Conservation (phyloP, 176 grass and related monocot species). For the Carex littledalei region DNA sequence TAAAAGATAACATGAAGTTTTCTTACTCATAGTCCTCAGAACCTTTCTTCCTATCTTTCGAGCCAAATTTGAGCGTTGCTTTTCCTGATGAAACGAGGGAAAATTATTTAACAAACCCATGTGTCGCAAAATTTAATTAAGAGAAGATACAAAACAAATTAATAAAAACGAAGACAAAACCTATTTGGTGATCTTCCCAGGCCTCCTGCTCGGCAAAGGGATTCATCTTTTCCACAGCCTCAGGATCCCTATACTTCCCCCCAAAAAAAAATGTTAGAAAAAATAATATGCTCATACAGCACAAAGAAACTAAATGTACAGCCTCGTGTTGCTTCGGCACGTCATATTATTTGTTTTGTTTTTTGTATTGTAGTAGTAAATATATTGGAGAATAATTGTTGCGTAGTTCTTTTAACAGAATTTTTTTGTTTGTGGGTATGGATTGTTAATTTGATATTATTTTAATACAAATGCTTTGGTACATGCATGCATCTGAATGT, state of each 20-base stretch:
- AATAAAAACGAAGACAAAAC: conserved; percentile 25
- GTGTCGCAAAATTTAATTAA: neutral
- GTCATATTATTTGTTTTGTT: too few relatives aligned
- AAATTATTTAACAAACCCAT: conserved; percentile 17
- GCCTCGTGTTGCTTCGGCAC: too few relatives aligned
- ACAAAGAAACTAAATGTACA: neutral
- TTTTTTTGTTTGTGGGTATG: too few relatives aligned
- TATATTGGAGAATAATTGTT: too few relatives aligned
- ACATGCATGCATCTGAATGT: too few relatives aligned
- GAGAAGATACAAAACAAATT: neutral
- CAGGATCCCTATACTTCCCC: conserved; percentile 48
- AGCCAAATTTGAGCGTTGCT: conserved; percentile 63
- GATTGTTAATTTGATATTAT: too few relatives aligned
- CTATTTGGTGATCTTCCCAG: conserved; percentile 97
- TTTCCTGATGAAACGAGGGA: conserved; percentile 52
- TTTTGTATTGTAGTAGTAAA: too few relatives aligned
- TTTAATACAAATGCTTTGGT: too few relatives aligned
- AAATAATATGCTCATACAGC: neutral
- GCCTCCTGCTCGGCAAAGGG: conserved; percentile 98
- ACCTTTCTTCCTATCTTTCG: conserved; percentile 63
- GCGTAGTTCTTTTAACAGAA: too few relatives aligned
- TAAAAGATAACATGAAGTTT: neutral
- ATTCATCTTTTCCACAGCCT: conserved; percentile 88
- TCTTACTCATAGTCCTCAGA: conserved; percentile 70
- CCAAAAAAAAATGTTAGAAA: conserved; percentile 20